Conservation (phyloP, 2,329 filamentous ascomycete species). For the Penicillium digitatum region DNA sequence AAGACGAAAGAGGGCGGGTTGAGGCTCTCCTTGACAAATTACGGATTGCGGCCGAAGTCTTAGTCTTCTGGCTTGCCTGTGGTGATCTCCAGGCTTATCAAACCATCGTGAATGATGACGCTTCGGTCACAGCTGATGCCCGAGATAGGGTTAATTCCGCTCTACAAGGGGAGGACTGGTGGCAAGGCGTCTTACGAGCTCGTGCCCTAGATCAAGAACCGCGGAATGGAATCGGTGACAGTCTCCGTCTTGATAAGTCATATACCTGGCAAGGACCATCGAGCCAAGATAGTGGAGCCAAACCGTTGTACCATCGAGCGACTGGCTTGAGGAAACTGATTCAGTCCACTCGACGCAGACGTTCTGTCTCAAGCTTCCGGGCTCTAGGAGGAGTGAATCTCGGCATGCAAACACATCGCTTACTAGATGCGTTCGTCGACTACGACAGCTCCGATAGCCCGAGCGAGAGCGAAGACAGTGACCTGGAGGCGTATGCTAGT, state of each 20-base stretch:
- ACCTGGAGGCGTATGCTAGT: constrained; percentile 41
- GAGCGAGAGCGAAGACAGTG: constrained; percentile 44
- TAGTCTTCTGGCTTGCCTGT: constrained; percentile 77
- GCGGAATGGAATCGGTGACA: constrained; percentile 14
- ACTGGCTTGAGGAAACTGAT: constrained; percentile 61
- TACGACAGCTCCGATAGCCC: constrained; percentile 47
- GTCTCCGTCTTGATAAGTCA: constrained; percentile 39
- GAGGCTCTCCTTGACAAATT: constrained; percentile 72
- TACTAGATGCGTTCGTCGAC: constrained; percentile 60
- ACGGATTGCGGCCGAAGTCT: constrained; percentile 72
- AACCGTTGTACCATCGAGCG: constrained; percentile 46
- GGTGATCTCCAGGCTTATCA: constrained; percentile 71
- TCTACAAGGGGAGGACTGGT: constrained; percentile 73
- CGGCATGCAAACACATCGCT: constrained; percentile 70
- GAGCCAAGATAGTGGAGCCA: constrained; percentile 49
- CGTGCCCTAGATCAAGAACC: constrained; percentile 13
- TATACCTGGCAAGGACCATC: constrained; percentile 52
- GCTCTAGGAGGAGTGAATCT: constrained; percentile 59
- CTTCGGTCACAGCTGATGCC: constrained; percentile 50
- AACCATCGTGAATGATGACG: constrained; percentile 68
- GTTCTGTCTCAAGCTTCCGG: constrained; percentile 47
- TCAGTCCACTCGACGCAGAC: constrained; percentile 54
- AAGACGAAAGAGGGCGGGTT: constrained; percentile 70
- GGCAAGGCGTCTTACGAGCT: constrained; percentile 53
- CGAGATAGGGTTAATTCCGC: constrained; percentile 61